Evolutionary conservation across 177 flowering plant genomes (phyloP).

Genomic region (Vitis hybrid): DNA sequence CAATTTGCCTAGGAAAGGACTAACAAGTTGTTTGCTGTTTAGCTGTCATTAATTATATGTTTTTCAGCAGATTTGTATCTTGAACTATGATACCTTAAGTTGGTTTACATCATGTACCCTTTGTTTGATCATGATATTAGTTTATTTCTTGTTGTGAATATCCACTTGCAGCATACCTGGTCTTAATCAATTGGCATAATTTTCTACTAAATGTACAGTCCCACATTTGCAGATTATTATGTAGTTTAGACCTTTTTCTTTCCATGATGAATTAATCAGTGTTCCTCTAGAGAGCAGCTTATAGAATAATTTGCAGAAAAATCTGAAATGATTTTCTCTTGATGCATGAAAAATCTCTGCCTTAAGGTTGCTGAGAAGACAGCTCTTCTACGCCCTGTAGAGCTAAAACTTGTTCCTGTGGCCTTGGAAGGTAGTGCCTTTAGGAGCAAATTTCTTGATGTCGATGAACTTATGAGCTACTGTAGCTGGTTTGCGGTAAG

Average conservation of each 20-base stretch:
- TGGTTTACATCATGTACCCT: background rate
- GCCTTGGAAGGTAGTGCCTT: slow-evolving; percentile 92
- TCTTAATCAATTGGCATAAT: too few relatives aligned
- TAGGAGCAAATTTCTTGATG: slow-evolving; percentile 80
- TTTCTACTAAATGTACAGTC: background rate
- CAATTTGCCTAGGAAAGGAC: too few relatives aligned
- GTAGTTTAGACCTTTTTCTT: background rate
- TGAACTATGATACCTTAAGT: background rate
- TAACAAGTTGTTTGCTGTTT: too few relatives aligned
- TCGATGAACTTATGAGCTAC: slow-evolving; percentile 88
- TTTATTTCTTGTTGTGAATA: background rate
- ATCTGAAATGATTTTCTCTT: background rate
- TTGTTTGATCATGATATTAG: background rate
- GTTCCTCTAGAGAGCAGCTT: background rate
- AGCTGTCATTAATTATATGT: background rate
- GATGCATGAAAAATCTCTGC: slow-evolving; percentile 2
- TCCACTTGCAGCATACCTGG: too few relatives aligned
- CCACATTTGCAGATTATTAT: background rate
- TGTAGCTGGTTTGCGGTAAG: slow-evolving; percentile 90
- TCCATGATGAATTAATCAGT: background rate
- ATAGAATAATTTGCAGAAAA: too few relatives aligned
- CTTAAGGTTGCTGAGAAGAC: slow-evolving; percentile 96
- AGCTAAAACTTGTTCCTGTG: slow-evolving; percentile 80
- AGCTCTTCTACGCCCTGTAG: slow-evolving; percentile 69
- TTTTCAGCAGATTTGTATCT: background rate